Base-by-base conservation (phyloP, 306 rosid species). In the Trichosanthes cucumerina region DNA sequence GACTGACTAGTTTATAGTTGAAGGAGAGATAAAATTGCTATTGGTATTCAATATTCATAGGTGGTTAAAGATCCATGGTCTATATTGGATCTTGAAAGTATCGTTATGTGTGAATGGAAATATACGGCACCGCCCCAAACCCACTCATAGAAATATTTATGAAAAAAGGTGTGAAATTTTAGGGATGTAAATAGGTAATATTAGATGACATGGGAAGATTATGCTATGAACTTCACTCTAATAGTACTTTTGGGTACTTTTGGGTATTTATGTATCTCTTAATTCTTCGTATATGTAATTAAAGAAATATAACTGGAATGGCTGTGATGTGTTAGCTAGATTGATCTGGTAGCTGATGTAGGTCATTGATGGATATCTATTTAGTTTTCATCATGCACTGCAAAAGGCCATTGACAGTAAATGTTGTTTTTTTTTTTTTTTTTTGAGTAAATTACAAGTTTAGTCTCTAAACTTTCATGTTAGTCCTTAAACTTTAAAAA, bases 61-160 rank as follows among this genome's bases (percentile, higher is more conserved):
- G 76, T 71, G 54, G 57, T 26, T 73, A 46, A 73, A 73, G 77
- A 49, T 73, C 41, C 77, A 34, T 47, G 57, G 56, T 70, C 19
- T 47, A 23, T 47, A 71, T 72, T 26, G 58, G 76, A 70, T 70
- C 31, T 44, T 23, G 38, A 39, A 68, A 39, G 75, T 68, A 41
- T 39, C 21, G 16, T 41, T 41, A 69, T 7, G 10, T 68, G 4
- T n/a, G 50, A 38, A 38, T n/a, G 49, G 50, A 66, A 38, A 66
- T 39, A 66, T 31, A 4, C 19, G 9, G 9, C 53, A 39, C 7
- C 53, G 33, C 19, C 15, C 54, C 54, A 24, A 63, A 63, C 43
- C 70, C 23, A 72, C 77, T 31, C 44, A n/a, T n/a, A 41, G 15
- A n/a, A 39, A 19, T 41, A 19, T 39, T 36, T 36, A 39, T 36